A percentile compares a stretch with the other conserved stretches of the same genome.
These are phyloP conservation scores for Mycena capillaripes DNA, from an alignment of 768 basidiomycete genomes.

Conservation along the genomic window DNA sequence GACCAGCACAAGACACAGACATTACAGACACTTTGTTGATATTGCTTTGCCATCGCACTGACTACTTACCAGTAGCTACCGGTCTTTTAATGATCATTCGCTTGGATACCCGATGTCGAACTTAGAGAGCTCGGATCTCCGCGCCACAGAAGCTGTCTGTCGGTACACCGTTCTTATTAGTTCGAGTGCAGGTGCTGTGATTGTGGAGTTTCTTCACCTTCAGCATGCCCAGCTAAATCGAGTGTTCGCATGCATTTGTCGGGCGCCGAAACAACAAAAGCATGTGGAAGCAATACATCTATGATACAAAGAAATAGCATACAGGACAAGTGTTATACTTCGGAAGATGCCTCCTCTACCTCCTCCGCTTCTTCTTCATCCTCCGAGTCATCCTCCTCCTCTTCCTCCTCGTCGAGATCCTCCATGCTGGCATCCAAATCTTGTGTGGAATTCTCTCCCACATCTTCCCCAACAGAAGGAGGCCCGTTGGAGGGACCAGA, in stretches of 20 bases:
- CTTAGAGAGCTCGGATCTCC: no score
- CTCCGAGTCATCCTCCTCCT: conserved; percentile 55
- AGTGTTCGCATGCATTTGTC: no score
- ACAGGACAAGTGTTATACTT: conserved; percentile 34
- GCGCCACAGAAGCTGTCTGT: no score
- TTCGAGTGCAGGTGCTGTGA: no score
- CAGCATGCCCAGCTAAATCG: no score
- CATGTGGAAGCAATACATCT: neutral
- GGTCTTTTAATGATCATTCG: neutral
- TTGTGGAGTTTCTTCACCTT: no score
- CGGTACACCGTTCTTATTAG: no score
- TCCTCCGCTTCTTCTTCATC: conserved; percentile 57
- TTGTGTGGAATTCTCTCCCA: conserved; percentile 63
- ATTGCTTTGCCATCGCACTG: no score
- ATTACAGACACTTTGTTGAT: no score
- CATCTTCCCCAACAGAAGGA: conserved; percentile 60
- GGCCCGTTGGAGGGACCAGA: conserved; percentile 58
- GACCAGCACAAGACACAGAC: neutral
- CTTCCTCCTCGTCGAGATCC: conserved; percentile 62
- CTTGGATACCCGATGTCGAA: neutral
- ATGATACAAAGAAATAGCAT: conserved; percentile 2
- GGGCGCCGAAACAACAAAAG: neutral
- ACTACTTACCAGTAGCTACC: no score
- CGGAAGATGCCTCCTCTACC: conserved; percentile 31
- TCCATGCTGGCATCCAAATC: conserved; percentile 79